Evolutionary conservation across 352 stramenopile species (phyloP), one percentile per base, ranked within the genome.

Genomic region (Bremia lactucae): DNA sequence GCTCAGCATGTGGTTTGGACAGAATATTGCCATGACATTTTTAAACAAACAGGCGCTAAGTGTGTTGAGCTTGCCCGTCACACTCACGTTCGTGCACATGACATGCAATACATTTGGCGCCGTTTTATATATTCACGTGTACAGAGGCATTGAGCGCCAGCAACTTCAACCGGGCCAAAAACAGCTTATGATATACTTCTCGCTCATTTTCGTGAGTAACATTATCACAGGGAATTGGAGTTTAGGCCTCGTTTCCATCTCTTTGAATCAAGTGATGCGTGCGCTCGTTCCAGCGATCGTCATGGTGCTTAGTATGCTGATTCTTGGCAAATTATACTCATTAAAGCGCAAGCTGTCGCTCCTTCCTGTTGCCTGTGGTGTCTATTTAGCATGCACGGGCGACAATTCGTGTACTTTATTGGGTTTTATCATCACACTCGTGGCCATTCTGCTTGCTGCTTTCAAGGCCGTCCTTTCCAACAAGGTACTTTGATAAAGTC

Each of bases 181-280:
- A 49, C 70, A 71, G 54, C 68, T 86, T 43, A 87, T 90, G 72
- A 57, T 87, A n/a, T 87, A 82, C 47, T 90, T 90, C 65, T 95
- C 75, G 14, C 42, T 96, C 40, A 86, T 97, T 39, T 97, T 97
- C 42, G 87, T 91, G 25, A 86, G 92, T 53, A 97, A 97, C 52
- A 97, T 97, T 66, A 88, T 92, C 57, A 94, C 93, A 36, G 91
- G 91, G 50, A 97, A 97, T 65, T 86, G 85, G 55, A 96, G 83
- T 37, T 53, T 96, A 4, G 66, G 75, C 2, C 70, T 95, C 49
- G 88, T 97, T 6, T 96, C 87, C 13, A 95, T 97, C 46, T 96
- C 89, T 33, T 97, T 97, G 49, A 97, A 97, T 59, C 91, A 97
- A 69, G 81, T 96, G 33, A 94, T 96, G 81, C 70, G 77, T 21